These are phyloP conservation scores for Oropetium thomaeum DNA, from an alignment of 176 grass and related monocot genomes.

Conservation along the genomic window DNA sequence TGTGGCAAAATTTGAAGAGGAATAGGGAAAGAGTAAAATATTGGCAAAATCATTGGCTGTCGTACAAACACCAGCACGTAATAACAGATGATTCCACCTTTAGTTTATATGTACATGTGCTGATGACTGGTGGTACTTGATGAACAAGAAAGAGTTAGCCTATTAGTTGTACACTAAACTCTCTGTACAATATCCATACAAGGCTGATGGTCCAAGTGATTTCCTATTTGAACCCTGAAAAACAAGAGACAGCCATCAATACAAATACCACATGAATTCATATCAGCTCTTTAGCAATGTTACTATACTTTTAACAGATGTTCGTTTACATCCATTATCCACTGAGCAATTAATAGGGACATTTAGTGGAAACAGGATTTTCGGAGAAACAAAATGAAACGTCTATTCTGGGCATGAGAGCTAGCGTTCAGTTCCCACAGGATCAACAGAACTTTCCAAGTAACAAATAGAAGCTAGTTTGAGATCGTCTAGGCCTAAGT, in stretches of 20 bases:
- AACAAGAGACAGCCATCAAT: not conserved
- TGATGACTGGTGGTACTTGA: not conserved
- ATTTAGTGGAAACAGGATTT: too few species aligned
- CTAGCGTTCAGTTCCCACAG: not conserved
- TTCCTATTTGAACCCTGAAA: slow-evolving; percentile 43
- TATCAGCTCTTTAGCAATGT: not conserved
- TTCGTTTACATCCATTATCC: not conserved
- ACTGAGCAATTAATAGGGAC: not conserved
- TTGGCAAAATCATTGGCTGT: not conserved
- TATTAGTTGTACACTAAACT: slow-evolving; percentile 41
- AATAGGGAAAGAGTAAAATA: not conserved
- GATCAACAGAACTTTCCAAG: not conserved
- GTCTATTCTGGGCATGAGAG: not conserved
- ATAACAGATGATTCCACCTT: slow-evolving; percentile 14
- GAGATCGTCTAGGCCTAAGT: not conserved
- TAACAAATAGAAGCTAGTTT: not conserved
- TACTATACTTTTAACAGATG: not conserved
- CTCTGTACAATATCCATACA: slow-evolving; percentile 47
- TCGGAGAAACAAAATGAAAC: not conserved
- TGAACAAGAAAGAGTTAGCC: slow-evolving; percentile 40
- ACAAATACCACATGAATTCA: not conserved
- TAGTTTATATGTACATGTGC: slow-evolving; percentile 20
- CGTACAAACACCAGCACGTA: slow-evolving; percentile 22
- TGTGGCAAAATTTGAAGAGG: slow-evolving; percentile 6
- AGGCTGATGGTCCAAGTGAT: slow-evolving; percentile 31